Conservation (phyloP, 2,329 filamentous ascomycete species). For the Arthroderma sp. region DNA sequence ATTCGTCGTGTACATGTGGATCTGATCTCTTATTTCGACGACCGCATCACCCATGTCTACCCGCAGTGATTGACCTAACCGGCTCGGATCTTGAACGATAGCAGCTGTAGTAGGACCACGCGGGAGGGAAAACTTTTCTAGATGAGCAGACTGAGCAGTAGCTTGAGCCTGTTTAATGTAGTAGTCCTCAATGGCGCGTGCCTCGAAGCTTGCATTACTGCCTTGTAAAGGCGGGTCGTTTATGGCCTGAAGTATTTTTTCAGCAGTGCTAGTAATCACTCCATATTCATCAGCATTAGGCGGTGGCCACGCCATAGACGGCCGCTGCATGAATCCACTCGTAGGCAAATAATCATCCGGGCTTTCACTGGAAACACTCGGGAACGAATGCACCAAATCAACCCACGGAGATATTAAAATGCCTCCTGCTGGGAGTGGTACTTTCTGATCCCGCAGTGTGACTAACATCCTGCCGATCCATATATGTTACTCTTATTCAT, state of each 20-base stretch:
- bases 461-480: slow-evolving; percentile 49
- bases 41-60: slow-evolving; percentile 58
- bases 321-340: slow-evolving; percentile 79
- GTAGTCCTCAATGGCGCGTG: slow-evolving; percentile 7
- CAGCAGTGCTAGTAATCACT: slow-evolving; percentile 33
- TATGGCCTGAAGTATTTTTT: slow-evolving; percentile 22
- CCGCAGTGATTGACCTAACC: slow-evolving; percentile 36
- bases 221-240: slow-evolving; percentile 6
- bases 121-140: slow-evolving; percentile 5
- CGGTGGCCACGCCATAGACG: slow-evolving; percentile 83
- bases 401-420: slow-evolving; percentile 93
- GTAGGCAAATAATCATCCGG: slow-evolving; percentile 77
- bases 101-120: slow-evolving; percentile 1
- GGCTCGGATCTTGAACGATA: slow-evolving; percentile 12
- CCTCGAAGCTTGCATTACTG: slow-evolving; percentile 3
- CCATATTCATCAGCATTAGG: slow-evolving; percentile 63
- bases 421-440: slow-evolving; percentile 77
- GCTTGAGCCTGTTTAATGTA: slow-evolving; percentile 15
- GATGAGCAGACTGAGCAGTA: slow-evolving; percentile 20
- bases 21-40: slow-evolving; percentile 74
- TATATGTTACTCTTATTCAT: not conserved
- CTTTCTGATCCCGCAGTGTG: slow-evolving; percentile 63
- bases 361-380: slow-evolving; percentile 62
- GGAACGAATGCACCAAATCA: slow-evolving; percentile 89
- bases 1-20: slow-evolving; percentile 79